phyloP scores from a whole-genome alignment of 305 asterid species.

The Lippia alba region DNA sequence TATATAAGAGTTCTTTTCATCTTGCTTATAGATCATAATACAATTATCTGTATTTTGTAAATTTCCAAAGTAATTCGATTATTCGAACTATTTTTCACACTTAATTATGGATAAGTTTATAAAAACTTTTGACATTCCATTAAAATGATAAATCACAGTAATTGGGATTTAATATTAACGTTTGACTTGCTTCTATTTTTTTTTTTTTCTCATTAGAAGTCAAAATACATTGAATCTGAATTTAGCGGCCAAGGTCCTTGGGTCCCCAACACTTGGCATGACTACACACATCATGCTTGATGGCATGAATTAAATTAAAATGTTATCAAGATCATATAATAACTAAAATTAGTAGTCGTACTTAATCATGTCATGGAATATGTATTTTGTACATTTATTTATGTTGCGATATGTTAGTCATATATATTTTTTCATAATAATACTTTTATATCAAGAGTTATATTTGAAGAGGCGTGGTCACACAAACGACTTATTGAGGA shows the following conservation, averaged over 20 bases:
- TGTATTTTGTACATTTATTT: background rate
- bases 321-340: background rate
- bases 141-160: background rate
- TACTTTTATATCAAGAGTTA: too few relatives aligned
- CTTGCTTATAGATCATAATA: too few relatives aligned
- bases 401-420: too few relatives aligned
- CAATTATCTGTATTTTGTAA: too few relatives aligned
- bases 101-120: background rate
- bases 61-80: background rate
- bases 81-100: background rate
- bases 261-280: background rate
- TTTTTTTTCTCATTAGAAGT: background rate
- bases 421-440: too few relatives aligned
- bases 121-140: too few relatives aligned
- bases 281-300: slow-evolving; percentile 25
- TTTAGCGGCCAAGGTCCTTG: background rate
- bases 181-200: background rate
- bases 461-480: too few relatives aligned
- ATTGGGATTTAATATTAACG: background rate
- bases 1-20: too few relatives aligned
- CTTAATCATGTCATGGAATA: slow-evolving; percentile 20
- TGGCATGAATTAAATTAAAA: slow-evolving; percentile 2
- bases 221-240: slow-evolving; percentile 18
- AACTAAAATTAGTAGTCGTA: background rate
- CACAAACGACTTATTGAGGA: too few relatives aligned